Evolutionary conservation across 139 green algal species (phyloP), one percentile per base, ranked within the genome.

Genomic region (Chlamydomonas schloesseri): DNA sequence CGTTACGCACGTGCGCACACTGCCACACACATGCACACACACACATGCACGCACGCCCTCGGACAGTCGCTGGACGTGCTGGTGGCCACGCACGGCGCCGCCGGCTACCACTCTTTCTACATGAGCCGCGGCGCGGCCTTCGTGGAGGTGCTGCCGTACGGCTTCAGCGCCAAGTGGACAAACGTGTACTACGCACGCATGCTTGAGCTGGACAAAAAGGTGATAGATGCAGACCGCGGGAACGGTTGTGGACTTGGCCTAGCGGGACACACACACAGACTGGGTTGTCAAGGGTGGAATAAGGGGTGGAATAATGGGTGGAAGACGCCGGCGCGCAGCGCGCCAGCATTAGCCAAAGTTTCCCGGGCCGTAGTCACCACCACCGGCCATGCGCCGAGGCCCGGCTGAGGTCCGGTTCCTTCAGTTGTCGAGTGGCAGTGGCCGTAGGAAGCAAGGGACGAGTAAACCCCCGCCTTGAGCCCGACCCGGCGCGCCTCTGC

Each of bases 21-120:
- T n/a, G n/a, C n/a, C n/a, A n/a, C n/a, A n/a, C n/a, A n/a, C n/a
- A n/a, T n/a, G n/a, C n/a, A n/a, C n/a, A 1, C 18, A 10, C 11
- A 5, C 42, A 13, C 42, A 13, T 8, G 42, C 42, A 13, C 42
- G 8, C 42, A 13, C 42, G 8, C 5, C 42, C 42, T 8, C 42
- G 5, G 8, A 5, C 42, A 50, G 42, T 50, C 42, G 42, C 42
- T 31, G 14, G 75, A 82, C 36, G 75, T 82, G 75, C 58, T 82
- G 75, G 75, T 82, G 75, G 57, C 57, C 13, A 64, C 50, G 18
- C 75, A 82, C 58, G 75, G 75, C 34, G 75, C 75, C 34, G 75
- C 75, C 34, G 57, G 75, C 57, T 82, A 72, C 75, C 34, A 82
- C 58, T 55, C 75, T 13, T 72, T 82, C 36, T 60, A 46, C 34